A percentile compares a stretch with the other conserved stretches of the same genome.
Evolutionary conservation across 371 early-diverging fungal genomes (phyloP).

Genomic region (Rhizopus arrhizus): DNA sequence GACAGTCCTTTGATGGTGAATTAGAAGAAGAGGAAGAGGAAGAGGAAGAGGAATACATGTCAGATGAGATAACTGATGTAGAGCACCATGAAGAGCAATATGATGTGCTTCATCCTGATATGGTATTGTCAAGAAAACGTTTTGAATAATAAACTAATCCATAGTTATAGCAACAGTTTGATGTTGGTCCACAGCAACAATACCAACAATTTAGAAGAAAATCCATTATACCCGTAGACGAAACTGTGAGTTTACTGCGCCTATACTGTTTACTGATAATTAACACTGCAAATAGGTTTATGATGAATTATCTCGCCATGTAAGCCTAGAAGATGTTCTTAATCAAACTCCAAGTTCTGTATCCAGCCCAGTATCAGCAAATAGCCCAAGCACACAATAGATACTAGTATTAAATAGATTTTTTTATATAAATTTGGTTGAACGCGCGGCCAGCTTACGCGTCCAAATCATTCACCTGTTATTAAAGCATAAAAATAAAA

Average conservation of each 20-base stretch:
- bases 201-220: constrained; percentile 85
- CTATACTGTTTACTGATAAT: neutral
- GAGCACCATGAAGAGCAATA: constrained; percentile 34
- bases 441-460: constrained; percentile 6
- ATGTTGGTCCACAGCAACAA: constrained; percentile 52
- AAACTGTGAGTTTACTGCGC: constrained; percentile 17
- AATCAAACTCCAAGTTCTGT: constrained; percentile 52
- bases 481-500: neutral
- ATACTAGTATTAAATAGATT: neutral
- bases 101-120: constrained; percentile 50
- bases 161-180: constrained; percentile 65
- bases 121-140: constrained; percentile 32
- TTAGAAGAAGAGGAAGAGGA: constrained; percentile 8
- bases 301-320: constrained; percentile 81
- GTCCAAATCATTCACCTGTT: neutral
- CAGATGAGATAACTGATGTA: constrained; percentile 32
- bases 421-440: neutral
- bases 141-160: neutral
- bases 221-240: constrained; percentile 84
- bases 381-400: constrained; percentile 14
- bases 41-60: constrained; percentile 29
- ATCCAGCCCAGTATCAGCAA: constrained; percentile 20
- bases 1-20: constrained; percentile 17
- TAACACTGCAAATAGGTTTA: constrained; percentile 50
- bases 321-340: constrained; percentile 82